These are phyloP conservation scores for Coccomyxa sp. DNA, from an alignment of 139 green algal species.

Conservation along the genomic window DNA sequence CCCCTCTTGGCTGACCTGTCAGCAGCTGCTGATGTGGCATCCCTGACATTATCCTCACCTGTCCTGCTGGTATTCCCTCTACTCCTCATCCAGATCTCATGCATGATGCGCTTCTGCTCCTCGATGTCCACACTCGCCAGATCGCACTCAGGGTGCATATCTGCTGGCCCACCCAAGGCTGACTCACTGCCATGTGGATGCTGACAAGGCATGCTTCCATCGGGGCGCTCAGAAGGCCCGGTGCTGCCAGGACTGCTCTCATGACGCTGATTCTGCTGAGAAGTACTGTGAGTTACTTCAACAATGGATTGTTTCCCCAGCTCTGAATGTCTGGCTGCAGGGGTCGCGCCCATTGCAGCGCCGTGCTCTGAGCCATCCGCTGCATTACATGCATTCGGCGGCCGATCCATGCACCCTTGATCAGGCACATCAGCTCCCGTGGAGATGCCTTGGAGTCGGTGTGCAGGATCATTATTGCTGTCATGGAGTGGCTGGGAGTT, in stretches of 20 bases:
- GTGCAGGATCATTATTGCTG: no score
- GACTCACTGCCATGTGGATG: background rate
- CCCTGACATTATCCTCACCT: background rate
- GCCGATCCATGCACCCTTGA: no score
- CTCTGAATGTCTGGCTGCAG: no score
- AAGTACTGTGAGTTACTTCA: no score
- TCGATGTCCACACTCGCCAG: slow-evolving; percentile 9
- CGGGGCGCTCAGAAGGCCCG: background rate
- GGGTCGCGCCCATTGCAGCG: no score
- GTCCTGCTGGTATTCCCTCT: background rate
- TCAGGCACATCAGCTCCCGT: no score
- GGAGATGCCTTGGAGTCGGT: no score
- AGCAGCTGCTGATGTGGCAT: background rate
- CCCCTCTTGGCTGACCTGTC: background rate
- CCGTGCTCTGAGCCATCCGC: no score
- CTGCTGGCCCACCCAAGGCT: background rate
- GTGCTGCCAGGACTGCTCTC: background rate
- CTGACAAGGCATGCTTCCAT: background rate
- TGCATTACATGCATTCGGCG: no score
- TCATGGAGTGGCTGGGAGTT: no score
- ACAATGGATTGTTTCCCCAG: no score
- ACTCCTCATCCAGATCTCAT: slow-evolving; percentile 18
- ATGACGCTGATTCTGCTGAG: no score
- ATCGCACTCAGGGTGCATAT: background rate
- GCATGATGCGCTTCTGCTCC: slow-evolving; percentile 29